Percentiles rank a stretch among this genome's conserved stretches.
phyloP scores from a whole-genome alignment of 306 rosid species.

The Argentina anserina region DNA sequence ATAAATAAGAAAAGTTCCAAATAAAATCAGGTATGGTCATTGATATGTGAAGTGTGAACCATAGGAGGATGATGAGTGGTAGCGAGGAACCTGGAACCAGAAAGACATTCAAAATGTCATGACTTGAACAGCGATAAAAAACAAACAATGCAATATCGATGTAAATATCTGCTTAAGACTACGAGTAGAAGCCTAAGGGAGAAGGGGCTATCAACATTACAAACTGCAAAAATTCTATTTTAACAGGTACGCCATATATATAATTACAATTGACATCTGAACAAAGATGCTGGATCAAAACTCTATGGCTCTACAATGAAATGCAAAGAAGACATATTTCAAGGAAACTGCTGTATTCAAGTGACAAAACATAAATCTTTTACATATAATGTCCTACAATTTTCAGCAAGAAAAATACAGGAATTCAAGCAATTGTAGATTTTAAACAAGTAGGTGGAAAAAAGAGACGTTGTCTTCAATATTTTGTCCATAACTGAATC shows the following conservation, averaged over 20 bases:
- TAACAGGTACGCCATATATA: background rate
- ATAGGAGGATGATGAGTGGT: too few relatives aligned
- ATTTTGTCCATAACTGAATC: background rate
- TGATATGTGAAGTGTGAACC: background rate
- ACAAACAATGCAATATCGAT: too few relatives aligned
- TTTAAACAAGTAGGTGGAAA: background rate
- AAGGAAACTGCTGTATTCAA: background rate
- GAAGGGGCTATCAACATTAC: background rate
- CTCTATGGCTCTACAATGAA: background rate
- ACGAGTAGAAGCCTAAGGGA: background rate
- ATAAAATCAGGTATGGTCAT: background rate
- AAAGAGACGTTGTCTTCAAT: background rate
- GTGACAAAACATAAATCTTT: background rate
- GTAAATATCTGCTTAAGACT: too few relatives aligned
- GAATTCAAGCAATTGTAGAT: background rate
- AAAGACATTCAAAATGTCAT: background rate
- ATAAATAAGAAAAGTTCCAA: background rate
- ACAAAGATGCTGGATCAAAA: background rate
- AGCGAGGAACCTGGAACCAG: too few relatives aligned
- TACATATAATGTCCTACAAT: background rate
- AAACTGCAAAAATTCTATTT: background rate
- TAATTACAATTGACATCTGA: background rate
- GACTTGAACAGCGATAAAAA: background rate
- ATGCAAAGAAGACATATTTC: background rate
- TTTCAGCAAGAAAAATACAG: background rate